Percentiles rank a stretch among this genome's conserved stretches.
Conservation (phyloP, 805 yeast genomes). For the Dipodascopsis tothii region DNA sequence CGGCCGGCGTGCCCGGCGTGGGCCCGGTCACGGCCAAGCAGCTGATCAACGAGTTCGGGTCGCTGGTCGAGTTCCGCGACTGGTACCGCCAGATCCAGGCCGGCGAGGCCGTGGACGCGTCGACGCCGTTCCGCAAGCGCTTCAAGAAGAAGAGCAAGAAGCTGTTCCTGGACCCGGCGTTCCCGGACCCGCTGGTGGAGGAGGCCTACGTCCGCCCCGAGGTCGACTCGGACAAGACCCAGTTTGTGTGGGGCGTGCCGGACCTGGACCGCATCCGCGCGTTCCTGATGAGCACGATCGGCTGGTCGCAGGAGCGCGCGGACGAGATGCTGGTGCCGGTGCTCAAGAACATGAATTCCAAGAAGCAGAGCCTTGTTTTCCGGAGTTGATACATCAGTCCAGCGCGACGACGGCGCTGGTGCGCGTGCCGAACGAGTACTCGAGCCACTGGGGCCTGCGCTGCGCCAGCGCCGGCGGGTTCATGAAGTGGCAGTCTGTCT, state of each 20-base stretch:
- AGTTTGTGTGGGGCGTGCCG: constrained; percentile 85
- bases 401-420: not conserved
- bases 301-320: constrained; percentile 70
- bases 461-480: constrained; percentile 6
- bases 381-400: not conserved
- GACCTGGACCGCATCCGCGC: constrained; percentile 70
- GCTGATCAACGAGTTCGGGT: constrained; percentile 73
- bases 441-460: constrained; percentile 52
- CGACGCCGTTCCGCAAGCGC: constrained; percentile 49
- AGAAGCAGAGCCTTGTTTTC: constrained; percentile 26
- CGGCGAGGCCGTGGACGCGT: constrained; percentile 35
- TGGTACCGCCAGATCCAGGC: constrained; percentile 53
- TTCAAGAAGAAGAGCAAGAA: constrained; percentile 50
- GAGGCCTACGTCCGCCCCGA: constrained; percentile 75
- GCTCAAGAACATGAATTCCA: constrained; percentile 66
- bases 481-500: constrained; percentile 9
- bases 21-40: constrained; percentile 94
- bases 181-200: constrained; percentile 62
- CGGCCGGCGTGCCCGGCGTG: constrained; percentile 83
- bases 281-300: constrained; percentile 60
- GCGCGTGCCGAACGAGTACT: constrained; percentile 52
- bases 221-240: constrained; percentile 72
- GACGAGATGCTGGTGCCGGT: constrained; percentile 84
- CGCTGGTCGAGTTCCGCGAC: constrained; percentile 34
- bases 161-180: constrained; percentile 49